Base-by-base conservation (phyloP, 352 stramenopile species). In the Pythium rhizo-oryzae region DNA sequence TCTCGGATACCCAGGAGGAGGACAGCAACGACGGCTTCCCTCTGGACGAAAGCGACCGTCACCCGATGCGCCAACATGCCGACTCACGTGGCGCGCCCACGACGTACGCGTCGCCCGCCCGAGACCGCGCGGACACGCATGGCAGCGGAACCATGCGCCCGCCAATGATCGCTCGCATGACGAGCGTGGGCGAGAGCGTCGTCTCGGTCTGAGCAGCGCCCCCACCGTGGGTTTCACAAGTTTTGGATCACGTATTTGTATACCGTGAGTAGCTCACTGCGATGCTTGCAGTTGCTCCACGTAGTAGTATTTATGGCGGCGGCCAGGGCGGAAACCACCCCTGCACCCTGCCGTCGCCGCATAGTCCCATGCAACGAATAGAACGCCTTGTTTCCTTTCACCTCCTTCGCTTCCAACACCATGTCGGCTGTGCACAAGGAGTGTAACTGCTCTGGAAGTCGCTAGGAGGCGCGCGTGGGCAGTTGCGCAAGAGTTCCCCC, bases 1-100 rank as follows among this genome's bases (percentile, higher is more conserved):
- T 67, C 16, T 76, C 70, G 37, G 73, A 74, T 21, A 79, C 69
- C 16, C 69, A 79, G 41, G 73, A 77, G 53, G 73, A 77, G 54
- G 68, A 73, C 59, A 76, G 62, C 25, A 71, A 76, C 58, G 72
- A 76, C 28, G 65, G 69, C 19, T 61, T 76, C 50, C 57, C 65
- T 12, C 56, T 70, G 23, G 64, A 70, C 49, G 64, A 70, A 39
- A 70, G 53, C 62, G 43, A 50, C 25, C 58, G 21, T 11, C 41
- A 56, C n/a, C 15, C 19, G 53, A 23, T 39, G 49, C 24, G 59
- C 41, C 19, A 39, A 33, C 50, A 18, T 13, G 23, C 25, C 28
- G 43, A n/a, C 6, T 47, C 25, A 28, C 28, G 28, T 51, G 16
- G 0, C 18, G 30, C 19, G 15, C 41, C 41, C 41, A 47, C 55